Conservation (phyloP, 768 basidiomycete genomes). For the Podaxis rugospora region DNA sequence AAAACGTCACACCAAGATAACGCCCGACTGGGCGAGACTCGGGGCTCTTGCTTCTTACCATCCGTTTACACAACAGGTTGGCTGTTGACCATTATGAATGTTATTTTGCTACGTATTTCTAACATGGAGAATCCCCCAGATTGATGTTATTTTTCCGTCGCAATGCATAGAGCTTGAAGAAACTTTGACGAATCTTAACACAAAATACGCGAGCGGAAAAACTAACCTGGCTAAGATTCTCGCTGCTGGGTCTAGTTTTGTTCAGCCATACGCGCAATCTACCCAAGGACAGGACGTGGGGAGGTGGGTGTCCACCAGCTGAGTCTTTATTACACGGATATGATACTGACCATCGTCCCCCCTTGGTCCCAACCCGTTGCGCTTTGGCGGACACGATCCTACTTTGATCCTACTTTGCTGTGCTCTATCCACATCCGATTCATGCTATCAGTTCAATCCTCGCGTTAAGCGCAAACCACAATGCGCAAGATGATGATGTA, state of each 20-base stretch:
- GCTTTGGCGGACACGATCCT: background rate
- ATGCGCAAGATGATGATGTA: slow-evolving; percentile 40
- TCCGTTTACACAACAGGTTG: slow-evolving; percentile 43
- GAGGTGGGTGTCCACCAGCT: background rate
- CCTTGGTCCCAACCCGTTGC: background rate
- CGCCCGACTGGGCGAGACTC: slow-evolving; percentile 15
- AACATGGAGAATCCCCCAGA: slow-evolving; percentile 27
- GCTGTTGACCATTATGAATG: slow-evolving; percentile 8
- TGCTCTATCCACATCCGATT: background rate
- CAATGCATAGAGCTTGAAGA: slow-evolving; percentile 28
- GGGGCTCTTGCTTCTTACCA: slow-evolving; percentile 25
- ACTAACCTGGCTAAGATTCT: slow-evolving; percentile 36
- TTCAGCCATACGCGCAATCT: background rate
- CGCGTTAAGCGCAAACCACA: slow-evolving; percentile 27
- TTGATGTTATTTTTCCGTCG: slow-evolving; percentile 61
- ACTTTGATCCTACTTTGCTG: background rate
- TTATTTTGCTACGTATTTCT: background rate
- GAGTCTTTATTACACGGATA: too few relatives aligned
- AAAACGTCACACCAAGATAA: slow-evolving; percentile 15
- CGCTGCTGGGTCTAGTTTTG: background rate
- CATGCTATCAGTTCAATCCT: slow-evolving; percentile 28
- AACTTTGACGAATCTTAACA: slow-evolving; percentile 35
- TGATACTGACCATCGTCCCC: background rate
- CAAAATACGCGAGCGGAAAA: slow-evolving; percentile 40
- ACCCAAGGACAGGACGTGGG: background rate